Conservation (phyloP, 2,329 filamentous ascomycete genomes). For the Scedosporium minutisporum region DNA sequence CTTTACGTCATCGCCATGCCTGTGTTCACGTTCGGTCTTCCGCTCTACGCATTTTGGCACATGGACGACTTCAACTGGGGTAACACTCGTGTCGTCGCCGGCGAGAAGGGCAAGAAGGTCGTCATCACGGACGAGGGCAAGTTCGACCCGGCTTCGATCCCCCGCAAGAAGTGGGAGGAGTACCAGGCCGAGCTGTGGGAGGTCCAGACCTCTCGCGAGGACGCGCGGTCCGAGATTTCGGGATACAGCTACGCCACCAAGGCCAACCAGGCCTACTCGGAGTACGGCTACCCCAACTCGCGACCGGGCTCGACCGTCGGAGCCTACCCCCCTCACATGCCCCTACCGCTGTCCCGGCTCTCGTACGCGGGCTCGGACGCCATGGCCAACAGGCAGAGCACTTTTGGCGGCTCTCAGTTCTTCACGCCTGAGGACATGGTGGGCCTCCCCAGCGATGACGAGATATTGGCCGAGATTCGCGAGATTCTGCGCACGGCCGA, state of each 20-base stretch:
- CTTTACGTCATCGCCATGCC: slow-evolving; percentile 88
- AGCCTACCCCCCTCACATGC: slow-evolving; percentile 29
- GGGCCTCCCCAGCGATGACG: slow-evolving; percentile 77
- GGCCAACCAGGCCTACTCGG: slow-evolving; percentile 52
- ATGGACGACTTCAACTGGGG: slow-evolving; percentile 99
- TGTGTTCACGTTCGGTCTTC: slow-evolving; percentile 81
- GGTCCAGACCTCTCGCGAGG: slow-evolving; percentile 70
- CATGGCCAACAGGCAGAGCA: slow-evolving; percentile 47
- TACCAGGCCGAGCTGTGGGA: slow-evolving; percentile 99
- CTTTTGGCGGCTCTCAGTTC: slow-evolving; percentile 50
- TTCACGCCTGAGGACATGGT: slow-evolving; percentile 58
- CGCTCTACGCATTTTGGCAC: slow-evolving; percentile 95
- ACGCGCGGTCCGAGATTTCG: slow-evolving; percentile 79
- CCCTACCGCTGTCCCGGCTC: slow-evolving; percentile 59
- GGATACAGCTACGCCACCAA: slow-evolving; percentile 92
- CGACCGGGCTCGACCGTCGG: slow-evolving; percentile 47
- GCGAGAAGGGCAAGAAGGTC: slow-evolving; percentile 85
- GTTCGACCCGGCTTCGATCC: slow-evolving; percentile 86
- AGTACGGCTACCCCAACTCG: slow-evolving; percentile 57
- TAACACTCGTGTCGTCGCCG: slow-evolving; percentile 93
- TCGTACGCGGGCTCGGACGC: slow-evolving; percentile 68
- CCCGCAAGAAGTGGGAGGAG: slow-evolving; percentile 98
- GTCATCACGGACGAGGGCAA: slow-evolving; percentile 96
- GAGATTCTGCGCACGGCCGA: slow-evolving; percentile 88
- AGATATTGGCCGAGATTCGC: slow-evolving; percentile 83